These are phyloP conservation scores for Solanum tarapatanum DNA, from an alignment of 257 asterid species.

Conservation along the genomic window DNA sequence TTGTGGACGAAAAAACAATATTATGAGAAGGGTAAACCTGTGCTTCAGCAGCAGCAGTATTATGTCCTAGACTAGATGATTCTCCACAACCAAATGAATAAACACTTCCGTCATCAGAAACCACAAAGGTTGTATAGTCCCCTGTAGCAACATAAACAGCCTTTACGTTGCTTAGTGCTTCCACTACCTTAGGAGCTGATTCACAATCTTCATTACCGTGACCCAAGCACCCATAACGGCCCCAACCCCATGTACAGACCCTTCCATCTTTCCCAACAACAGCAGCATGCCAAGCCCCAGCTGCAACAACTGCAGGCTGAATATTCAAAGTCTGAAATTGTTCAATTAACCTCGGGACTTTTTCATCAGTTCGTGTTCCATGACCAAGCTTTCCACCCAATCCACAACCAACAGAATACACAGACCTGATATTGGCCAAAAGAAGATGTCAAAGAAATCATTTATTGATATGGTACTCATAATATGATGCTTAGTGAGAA, in stretches of 20 bases:
- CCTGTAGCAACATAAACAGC: constrained; percentile 95
- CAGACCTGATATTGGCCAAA: constrained; percentile 52
- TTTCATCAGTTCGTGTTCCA: constrained; percentile 74
- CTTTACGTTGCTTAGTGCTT: constrained; percentile 57
- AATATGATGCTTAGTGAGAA: background rate
- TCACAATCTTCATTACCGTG: constrained; percentile 96
- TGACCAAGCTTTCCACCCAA: constrained; percentile 99
- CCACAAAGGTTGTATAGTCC: constrained; percentile 89
- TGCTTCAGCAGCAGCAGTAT: constrained; percentile 44
- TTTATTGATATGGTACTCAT: background rate
- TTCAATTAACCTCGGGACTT: constrained; percentile 76
- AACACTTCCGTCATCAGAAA: constrained; percentile 74
- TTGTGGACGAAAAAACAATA: background rate
- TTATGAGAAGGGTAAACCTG: constrained; percentile 46
- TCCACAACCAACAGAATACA: constrained; percentile 99
- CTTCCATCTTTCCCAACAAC: constrained; percentile 94
- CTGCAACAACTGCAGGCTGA: constrained; percentile 86
- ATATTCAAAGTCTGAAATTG: constrained; percentile 64
- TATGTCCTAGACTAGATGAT: constrained; percentile 93
- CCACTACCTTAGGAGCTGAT: constrained; percentile 82
- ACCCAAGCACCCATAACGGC: constrained; percentile 96
- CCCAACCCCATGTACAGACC: constrained; percentile 99
- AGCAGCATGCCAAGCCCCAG: constrained; percentile 99
- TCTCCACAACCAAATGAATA: constrained; percentile 97
- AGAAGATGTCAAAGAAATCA: background rate